Percentiles rank a stretch among this genome's conserved stretches.
phyloP scores from a whole-genome alignment of 2,329 filamentous ascomycete species.

The Cladosporium sp. region DNA sequence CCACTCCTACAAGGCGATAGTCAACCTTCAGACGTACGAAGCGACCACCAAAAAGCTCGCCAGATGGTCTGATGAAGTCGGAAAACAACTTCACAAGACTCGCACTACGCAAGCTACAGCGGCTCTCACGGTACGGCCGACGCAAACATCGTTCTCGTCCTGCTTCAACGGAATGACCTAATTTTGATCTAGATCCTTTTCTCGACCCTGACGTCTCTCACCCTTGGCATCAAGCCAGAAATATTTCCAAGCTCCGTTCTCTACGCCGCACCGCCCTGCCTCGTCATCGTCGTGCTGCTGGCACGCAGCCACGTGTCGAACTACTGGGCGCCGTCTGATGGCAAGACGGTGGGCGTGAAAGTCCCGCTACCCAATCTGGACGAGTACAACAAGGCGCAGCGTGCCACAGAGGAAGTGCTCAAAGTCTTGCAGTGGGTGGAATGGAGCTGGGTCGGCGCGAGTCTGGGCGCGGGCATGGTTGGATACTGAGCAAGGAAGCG shows the following conservation, averaged over 20 bases:
- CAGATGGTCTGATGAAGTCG: conserved; percentile 39
- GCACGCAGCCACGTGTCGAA: conserved; percentile 28
- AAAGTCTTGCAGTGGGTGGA: conserved; percentile 30
- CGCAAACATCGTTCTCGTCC: neutral
- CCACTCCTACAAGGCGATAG: conserved; percentile 39
- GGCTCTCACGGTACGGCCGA: conserved; percentile 31
- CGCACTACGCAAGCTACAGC: conserved; percentile 39
- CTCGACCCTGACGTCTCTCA: conserved; percentile 23
- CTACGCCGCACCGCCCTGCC: conserved; percentile 2
- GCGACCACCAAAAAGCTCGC: conserved; percentile 40
- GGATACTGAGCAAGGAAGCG: conserved; percentile 12
- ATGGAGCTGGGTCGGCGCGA: conserved; percentile 30
- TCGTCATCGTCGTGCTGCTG: conserved; percentile 9
- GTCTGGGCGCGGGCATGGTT: conserved; percentile 25
- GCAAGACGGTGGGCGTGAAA: conserved; percentile 23
- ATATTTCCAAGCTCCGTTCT: neutral
- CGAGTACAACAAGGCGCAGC: conserved; percentile 32
- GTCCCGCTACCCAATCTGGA: conserved; percentile 28
- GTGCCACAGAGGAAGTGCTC: conserved; percentile 27
- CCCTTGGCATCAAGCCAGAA: conserved; percentile 18
- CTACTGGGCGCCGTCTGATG: conserved; percentile 30
- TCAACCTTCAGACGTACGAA: conserved; percentile 42
- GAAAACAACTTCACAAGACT: conserved; percentile 39
- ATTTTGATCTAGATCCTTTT: conserved; percentile 21
- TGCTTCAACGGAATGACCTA: neutral